phyloP scores from a whole-genome alignment of 2,329 filamentous ascomycete genomes.

The Ramularia endophylla region DNA sequence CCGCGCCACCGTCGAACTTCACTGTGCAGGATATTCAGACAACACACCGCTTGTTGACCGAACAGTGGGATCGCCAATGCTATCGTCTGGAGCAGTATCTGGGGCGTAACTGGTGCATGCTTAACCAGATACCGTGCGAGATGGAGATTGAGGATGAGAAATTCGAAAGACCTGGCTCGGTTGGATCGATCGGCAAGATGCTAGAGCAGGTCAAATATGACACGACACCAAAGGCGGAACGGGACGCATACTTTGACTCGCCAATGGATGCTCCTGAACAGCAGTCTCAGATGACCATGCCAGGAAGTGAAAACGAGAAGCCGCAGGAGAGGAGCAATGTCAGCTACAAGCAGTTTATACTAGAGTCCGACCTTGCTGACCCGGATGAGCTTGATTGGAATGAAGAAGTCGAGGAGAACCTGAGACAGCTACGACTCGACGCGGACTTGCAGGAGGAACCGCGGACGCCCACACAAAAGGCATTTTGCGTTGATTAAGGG shows the following conservation, averaged over 20 bases:
- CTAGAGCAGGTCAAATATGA: slow-evolving; percentile 41
- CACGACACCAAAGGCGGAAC: slow-evolving; percentile 38
- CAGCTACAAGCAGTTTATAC: slow-evolving; percentile 26
- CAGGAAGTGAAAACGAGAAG: slow-evolving; percentile 8
- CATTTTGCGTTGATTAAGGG: slow-evolving; percentile 5
- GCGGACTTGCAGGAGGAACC: slow-evolving; percentile 14
- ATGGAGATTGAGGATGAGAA: slow-evolving; percentile 43
- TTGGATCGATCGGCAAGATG: slow-evolving; percentile 24
- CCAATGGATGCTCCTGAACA: slow-evolving; percentile 3
- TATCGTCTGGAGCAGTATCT: slow-evolving; percentile 43
- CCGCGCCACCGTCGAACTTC: slow-evolving; percentile 22
- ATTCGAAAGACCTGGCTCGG: slow-evolving; percentile 39
- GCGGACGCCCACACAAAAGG: slow-evolving; percentile 19
- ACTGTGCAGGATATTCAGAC: slow-evolving; percentile 48
- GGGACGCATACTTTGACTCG: slow-evolving; percentile 31
- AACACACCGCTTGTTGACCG: slow-evolving; percentile 42
- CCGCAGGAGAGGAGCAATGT: slow-evolving; percentile 14
- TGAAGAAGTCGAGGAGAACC: slow-evolving; percentile 6
- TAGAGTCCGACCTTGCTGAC: slow-evolving; percentile 14
- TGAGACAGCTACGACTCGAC: slow-evolving; percentile 13
- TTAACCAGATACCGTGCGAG: slow-evolving; percentile 38
- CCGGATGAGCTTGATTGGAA: slow-evolving; percentile 5
- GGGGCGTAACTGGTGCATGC: slow-evolving; percentile 42
- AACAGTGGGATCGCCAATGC: slow-evolving; percentile 46
- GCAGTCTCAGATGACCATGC: slow-evolving; percentile 4